These are phyloP conservation scores for Atkinsonella texensis DNA, from an alignment of 2,329 filamentous ascomycete genomes.

Conservation along the genomic window DNA sequence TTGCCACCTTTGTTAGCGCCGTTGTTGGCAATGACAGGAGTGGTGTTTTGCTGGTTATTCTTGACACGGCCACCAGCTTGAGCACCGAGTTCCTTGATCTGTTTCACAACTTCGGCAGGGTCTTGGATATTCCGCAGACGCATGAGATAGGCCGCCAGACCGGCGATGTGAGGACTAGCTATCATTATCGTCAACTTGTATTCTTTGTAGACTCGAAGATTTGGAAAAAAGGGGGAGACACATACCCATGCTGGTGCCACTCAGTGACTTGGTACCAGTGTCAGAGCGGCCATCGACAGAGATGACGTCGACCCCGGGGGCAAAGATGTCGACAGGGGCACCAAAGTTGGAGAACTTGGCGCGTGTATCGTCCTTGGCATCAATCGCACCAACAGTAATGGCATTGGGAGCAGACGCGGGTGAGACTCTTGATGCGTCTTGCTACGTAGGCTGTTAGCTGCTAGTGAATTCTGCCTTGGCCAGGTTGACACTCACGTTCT, in stretches of 20 bases:
- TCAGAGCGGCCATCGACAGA: conserved; percentile 40
- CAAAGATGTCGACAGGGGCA: conserved; percentile 38
- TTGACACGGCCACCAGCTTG: conserved; percentile 31
- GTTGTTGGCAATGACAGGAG: conserved; percentile 45
- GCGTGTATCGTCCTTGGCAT: conserved; percentile 34
- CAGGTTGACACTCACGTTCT: conserved; percentile 23
- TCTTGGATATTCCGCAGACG: conserved; percentile 36
- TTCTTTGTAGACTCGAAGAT: neutral
- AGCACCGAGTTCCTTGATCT: conserved; percentile 43
- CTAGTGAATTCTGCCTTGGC: conserved; percentile 3
- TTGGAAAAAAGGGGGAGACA: neutral
- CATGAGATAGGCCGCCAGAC: conserved; percentile 58
- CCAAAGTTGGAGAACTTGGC: conserved; percentile 51
- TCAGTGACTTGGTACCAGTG: conserved; percentile 32
- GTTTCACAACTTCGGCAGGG: conserved; percentile 23
- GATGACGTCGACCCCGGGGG: conserved; percentile 41
- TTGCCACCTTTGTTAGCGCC: conserved; percentile 18
- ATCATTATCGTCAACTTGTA: neutral
- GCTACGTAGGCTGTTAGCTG: conserved; percentile 11
- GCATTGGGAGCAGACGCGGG: conserved; percentile 44
- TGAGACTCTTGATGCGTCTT: conserved; percentile 37
- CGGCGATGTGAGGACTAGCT: conserved; percentile 55
- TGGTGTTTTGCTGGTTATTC: conserved; percentile 32
- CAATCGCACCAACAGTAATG: conserved; percentile 48
- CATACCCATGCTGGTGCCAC: conserved; percentile 46